Evolutionary conservation across 257 asterid species (phyloP).

Genomic region (Capsicum rhomboideum): DNA sequence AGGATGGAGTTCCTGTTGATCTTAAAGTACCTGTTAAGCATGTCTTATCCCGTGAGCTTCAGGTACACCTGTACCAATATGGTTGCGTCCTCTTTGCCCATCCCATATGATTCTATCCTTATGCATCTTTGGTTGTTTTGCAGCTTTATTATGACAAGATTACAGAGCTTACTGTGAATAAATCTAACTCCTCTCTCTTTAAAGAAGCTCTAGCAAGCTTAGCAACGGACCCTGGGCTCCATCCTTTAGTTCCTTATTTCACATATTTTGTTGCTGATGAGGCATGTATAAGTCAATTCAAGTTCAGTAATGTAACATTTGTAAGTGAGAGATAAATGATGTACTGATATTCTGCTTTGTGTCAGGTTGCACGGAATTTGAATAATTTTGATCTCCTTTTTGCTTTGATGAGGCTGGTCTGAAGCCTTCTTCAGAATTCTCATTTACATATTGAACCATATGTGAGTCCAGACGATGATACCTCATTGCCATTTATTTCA

Average conservation of each 20-base stretch:
- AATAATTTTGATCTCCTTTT: conserved; percentile 61
- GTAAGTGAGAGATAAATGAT: not conserved
- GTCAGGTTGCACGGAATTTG: conserved; percentile 83
- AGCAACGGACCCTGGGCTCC: conserved; percentile 98
- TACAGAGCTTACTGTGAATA: conserved; percentile 70
- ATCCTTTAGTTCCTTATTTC: conserved; percentile 94
- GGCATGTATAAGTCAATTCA: conserved; percentile 28
- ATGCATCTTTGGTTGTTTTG: conserved; percentile 18
- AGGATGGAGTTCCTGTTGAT: conserved; percentile 75
- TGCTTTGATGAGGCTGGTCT: conserved; percentile 92
- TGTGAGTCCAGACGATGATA: conserved; percentile 38
- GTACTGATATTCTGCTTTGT: conserved; percentile 12
- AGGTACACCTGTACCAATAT: conserved; percentile 40
- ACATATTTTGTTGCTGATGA: conserved; percentile 90
- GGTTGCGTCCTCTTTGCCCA: conserved; percentile 12
- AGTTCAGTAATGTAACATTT: not conserved
- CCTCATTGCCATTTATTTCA: not conserved
- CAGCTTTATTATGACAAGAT: conserved; percentile 98
- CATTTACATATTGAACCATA: conserved; percentile 91
- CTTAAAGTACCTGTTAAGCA: conserved; percentile 91
- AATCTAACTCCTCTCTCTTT: conserved; percentile 67
- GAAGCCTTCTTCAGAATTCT: conserved; percentile 93
- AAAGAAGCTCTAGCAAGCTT: conserved; percentile 80
- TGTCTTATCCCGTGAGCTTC: conserved; percentile 92
- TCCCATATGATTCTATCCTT: conserved; percentile 6